Conservation (phyloP, 2,329 filamentous ascomycete species). For the Trichoderma oligosporum region DNA sequence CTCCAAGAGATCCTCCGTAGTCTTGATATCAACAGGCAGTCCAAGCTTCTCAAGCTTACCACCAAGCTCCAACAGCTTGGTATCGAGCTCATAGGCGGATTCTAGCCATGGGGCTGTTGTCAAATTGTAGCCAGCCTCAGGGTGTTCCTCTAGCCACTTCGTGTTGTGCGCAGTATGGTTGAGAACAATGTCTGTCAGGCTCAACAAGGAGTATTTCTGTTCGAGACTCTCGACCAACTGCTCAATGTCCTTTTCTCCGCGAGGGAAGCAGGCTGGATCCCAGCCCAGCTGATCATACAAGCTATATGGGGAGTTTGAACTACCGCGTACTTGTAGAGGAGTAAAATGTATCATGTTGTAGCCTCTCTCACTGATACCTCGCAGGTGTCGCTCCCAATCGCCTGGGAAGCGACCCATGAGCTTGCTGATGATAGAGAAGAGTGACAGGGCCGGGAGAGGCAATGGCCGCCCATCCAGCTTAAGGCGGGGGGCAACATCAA, state of each 20-base stretch:
- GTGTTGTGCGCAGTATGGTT: slow-evolving; percentile 98
- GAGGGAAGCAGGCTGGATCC: slow-evolving; percentile 76
- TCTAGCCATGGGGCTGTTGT: slow-evolving; percentile 78
- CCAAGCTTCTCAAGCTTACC: slow-evolving; percentile 65
- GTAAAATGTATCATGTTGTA: slow-evolving; percentile 99
- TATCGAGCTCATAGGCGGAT: slow-evolving; percentile 59
- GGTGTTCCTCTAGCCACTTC: slow-evolving; percentile 88
- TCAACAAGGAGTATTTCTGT: slow-evolving; percentile 76
- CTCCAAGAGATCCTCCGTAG: slow-evolving; percentile 66
- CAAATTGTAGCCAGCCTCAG: slow-evolving; percentile 92
- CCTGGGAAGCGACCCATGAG: slow-evolving; percentile 92
- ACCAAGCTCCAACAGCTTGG: slow-evolving; percentile 69
- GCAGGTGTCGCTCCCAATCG: slow-evolving; percentile 86
- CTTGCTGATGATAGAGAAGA: slow-evolving; percentile 94
- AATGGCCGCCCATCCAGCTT: slow-evolving; percentile 69
- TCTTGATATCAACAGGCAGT: slow-evolving; percentile 70
- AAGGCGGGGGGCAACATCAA: slow-evolving; percentile 84
- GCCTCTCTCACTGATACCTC: slow-evolving; percentile 81
- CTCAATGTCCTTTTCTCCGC: slow-evolving; percentile 76
- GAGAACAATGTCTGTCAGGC: slow-evolving; percentile 92
- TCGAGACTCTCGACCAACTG: slow-evolving; percentile 78
- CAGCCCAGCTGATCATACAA: slow-evolving; percentile 88
- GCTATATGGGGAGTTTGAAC: slow-evolving; percentile 95
- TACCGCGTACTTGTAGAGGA: slow-evolving; percentile 80
- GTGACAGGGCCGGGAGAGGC: slow-evolving; percentile 79